phyloP scores from a whole-genome alignment of 2,329 filamentous ascomycete genomes.

The Colletotrichum sp. region DNA sequence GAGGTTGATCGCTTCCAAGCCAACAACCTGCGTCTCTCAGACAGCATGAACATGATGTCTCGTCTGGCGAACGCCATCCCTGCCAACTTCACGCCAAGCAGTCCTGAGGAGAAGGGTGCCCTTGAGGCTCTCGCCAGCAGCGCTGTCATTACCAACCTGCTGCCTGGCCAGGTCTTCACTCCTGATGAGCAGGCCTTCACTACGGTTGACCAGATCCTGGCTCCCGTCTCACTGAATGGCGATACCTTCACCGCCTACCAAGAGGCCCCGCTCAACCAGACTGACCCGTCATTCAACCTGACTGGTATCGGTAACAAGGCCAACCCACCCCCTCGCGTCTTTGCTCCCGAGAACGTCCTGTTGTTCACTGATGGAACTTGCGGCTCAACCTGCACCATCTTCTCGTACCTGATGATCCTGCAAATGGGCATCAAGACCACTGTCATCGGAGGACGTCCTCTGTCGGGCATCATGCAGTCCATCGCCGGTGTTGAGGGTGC shows the following conservation, averaged over 20 bases:
- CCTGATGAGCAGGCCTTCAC: slow-evolving; percentile 37
- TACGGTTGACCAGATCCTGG: slow-evolving; percentile 33
- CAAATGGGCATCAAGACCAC: slow-evolving; percentile 53
- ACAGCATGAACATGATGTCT: slow-evolving; percentile 49
- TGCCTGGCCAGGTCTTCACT: slow-evolving; percentile 53
- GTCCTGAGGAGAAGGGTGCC: slow-evolving; percentile 40
- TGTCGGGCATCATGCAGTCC: slow-evolving; percentile 51
- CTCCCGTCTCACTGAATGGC: slow-evolving; percentile 39
- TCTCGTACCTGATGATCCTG: slow-evolving; percentile 57
- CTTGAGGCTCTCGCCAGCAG: slow-evolving; percentile 53
- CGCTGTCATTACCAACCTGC: slow-evolving; percentile 47
- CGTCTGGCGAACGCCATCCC: slow-evolving; percentile 37
- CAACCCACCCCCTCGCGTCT: slow-evolving; percentile 49
- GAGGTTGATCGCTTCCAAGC: slow-evolving; percentile 52
- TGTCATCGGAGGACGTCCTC: slow-evolving; percentile 50
- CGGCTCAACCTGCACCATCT: slow-evolving; percentile 59
- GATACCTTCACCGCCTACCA: slow-evolving; percentile 55
- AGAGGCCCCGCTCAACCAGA: slow-evolving; percentile 43
- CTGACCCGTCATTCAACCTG: slow-evolving; percentile 41
- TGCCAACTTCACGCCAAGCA: slow-evolving; percentile 32
- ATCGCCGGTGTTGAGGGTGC: slow-evolving; percentile 54
- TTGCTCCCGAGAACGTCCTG: slow-evolving; percentile 56
- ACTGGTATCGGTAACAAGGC: slow-evolving; percentile 45
- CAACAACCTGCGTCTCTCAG: slow-evolving; percentile 55
- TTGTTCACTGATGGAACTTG: slow-evolving; percentile 61